Conservation (phyloP, 2,329 filamentous ascomycete species). For the Akanthomyces muscarius region DNA sequence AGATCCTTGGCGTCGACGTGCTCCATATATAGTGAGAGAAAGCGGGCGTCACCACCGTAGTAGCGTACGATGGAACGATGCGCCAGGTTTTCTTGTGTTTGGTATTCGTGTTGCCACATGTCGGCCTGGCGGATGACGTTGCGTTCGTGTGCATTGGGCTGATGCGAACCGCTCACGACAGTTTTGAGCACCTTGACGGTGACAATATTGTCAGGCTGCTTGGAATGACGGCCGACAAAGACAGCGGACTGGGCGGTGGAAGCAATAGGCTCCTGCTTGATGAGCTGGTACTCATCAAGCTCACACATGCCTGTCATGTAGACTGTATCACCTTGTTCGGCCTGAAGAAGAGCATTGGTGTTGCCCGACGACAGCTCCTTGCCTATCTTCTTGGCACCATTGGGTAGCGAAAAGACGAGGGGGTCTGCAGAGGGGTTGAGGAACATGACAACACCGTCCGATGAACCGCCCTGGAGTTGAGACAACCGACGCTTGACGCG, state of each 20-base stretch:
- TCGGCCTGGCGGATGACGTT: constrained; percentile 57
- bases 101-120: constrained; percentile 56
- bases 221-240: constrained; percentile 51
- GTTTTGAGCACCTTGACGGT: constrained; percentile 61
- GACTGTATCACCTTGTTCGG: constrained; percentile 47
- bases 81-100: constrained; percentile 50
- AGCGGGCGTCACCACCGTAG: constrained; percentile 57
- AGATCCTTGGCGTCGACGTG: constrained; percentile 55
- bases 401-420: constrained; percentile 50
- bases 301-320: constrained; percentile 47
- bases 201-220: constrained; percentile 50
- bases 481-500: constrained; percentile 42
- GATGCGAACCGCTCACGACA: constrained; percentile 37
- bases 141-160: constrained; percentile 47
- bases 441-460: constrained; percentile 53
- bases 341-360: constrained; percentile 49
- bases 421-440: constrained; percentile 46
- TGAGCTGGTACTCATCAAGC: constrained; percentile 51
- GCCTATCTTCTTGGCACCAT: constrained; percentile 35
- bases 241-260: constrained; percentile 52
- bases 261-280: constrained; percentile 54
- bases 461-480: constrained; percentile 26
- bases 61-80: constrained; percentile 56
- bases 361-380: constrained; percentile 45
- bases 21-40: constrained; percentile 59